A percentile compares a stretch with the other conserved stretches of the same genome.
These are phyloP conservation scores for Crithidia fasciculata DNA, from an alignment of 208 protist species.

Conservation along the genomic window DNA sequence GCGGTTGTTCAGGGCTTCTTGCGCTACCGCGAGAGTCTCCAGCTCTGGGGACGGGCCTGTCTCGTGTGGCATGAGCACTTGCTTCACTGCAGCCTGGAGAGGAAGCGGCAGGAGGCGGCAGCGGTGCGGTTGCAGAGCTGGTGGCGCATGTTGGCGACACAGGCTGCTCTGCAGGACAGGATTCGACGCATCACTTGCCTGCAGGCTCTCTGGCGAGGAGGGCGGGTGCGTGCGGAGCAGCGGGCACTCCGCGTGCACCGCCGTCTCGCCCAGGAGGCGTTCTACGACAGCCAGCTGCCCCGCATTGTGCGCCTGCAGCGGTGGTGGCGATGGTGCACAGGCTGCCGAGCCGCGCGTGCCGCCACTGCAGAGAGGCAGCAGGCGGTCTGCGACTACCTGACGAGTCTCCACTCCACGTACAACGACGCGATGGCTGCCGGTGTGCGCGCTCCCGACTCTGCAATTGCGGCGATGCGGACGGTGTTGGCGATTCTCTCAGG, in stretches of 20 bases:
- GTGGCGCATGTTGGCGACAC: slow-evolving; percentile 46
- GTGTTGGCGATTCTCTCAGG: slow-evolving; percentile 64
- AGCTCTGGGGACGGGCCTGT: slow-evolving; percentile 39
- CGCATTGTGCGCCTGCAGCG: slow-evolving; percentile 40
- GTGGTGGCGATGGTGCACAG: slow-evolving; percentile 43
- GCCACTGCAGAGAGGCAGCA: slow-evolving; percentile 24
- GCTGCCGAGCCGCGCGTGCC: slow-evolving; percentile 14
- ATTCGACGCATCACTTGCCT: slow-evolving; percentile 10
- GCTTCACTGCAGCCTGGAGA: slow-evolving; percentile 22
- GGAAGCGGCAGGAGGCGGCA: slow-evolving; percentile 26
- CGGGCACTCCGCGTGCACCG: slow-evolving; percentile 31
- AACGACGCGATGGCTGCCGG: slow-evolving; percentile 25
- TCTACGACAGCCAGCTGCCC: slow-evolving; percentile 1
- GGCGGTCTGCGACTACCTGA: slow-evolving; percentile 41
- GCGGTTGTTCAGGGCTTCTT: slow-evolving; percentile 47
- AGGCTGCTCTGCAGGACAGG: not conserved
- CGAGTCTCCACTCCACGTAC: slow-evolving; percentile 28
- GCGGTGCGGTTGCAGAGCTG: slow-evolving; percentile 51
- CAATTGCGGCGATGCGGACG: slow-evolving; percentile 29
- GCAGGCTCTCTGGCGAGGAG: slow-evolving; percentile 23
- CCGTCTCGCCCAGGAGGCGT: slow-evolving; percentile 43
- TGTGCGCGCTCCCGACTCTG: slow-evolving; percentile 20
- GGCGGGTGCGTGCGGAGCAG: slow-evolving; percentile 30
- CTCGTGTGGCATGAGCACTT: slow-evolving; percentile 20
- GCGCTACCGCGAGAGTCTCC: slow-evolving; percentile 41